Evolutionary conservation across 352 stramenopile species (phyloP).

Genomic region (Globisporangium rhizosaccharum): DNA sequence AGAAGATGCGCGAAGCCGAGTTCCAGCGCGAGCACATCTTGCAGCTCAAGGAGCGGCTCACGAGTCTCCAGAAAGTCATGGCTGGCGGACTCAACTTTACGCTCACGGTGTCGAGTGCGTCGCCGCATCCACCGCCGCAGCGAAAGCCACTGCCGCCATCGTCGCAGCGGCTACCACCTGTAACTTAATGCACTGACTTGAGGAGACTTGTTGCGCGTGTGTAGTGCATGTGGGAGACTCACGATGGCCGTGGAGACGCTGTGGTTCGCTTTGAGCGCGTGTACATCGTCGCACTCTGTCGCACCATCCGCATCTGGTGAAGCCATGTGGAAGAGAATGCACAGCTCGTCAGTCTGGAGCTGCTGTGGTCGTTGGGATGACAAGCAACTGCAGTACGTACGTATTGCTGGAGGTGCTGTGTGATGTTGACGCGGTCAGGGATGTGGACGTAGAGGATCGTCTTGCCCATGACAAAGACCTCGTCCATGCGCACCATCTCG

Average conservation of each 20-base stretch:
- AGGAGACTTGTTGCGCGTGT: neutral
- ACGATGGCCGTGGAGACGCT: neutral
- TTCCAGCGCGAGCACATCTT: slow-evolving; percentile 69
- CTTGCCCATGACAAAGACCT: slow-evolving; percentile 86
- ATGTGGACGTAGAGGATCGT: slow-evolving; percentile 86
- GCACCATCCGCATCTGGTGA: slow-evolving; percentile 63
- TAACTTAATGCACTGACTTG: slow-evolving; percentile 19
- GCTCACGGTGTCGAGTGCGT: slow-evolving; percentile 29
- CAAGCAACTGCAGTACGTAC: slow-evolving; percentile 22
- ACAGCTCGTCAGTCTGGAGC: neutral
- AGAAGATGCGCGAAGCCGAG: slow-evolving; percentile 60
- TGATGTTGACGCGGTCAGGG: slow-evolving; percentile 80
- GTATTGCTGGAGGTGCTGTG: slow-evolving; percentile 74
- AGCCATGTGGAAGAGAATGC: neutral
- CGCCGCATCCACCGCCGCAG: slow-evolving; percentile 2
- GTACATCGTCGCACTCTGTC: slow-evolving; percentile 81
- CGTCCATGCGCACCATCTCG: slow-evolving; percentile 51
- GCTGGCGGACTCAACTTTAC: slow-evolving; percentile 53
- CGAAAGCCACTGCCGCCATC: slow-evolving; percentile 11
- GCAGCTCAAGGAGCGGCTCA: slow-evolving; percentile 62
- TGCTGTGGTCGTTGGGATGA: neutral
- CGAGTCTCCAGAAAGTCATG: slow-evolving; percentile 56
- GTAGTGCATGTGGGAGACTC: neutral
- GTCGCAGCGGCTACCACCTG: slow-evolving; percentile 59
- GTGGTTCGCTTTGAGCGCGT: slow-evolving; percentile 51